Percentiles rank a stretch among this genome's conserved stretches.
These are phyloP conservation scores for Saccharum hybrid DNA, from an alignment of 202 grass and related monocot genomes.

Conservation along the genomic window DNA sequence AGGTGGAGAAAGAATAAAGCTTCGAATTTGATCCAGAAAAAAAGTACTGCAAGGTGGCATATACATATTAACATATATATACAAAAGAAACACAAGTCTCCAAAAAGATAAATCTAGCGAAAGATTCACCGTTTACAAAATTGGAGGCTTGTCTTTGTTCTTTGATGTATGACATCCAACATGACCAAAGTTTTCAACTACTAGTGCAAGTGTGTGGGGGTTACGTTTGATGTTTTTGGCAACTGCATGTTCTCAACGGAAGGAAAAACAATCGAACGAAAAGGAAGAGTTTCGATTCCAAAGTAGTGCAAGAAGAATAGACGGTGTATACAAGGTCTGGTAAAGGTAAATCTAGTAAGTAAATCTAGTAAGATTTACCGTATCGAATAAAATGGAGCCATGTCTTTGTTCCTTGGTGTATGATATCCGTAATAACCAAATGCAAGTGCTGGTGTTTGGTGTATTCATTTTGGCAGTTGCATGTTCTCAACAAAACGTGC, in stretches of 20 bases:
- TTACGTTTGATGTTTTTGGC: neutral
- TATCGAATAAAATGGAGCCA: too few relatives aligned
- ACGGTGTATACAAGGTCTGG: neutral
- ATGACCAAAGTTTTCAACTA: neutral
- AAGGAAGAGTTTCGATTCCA: neutral
- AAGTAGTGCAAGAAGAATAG: neutral
- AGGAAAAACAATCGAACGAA: neutral
- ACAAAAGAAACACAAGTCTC: neutral
- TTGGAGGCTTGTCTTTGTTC: neutral
- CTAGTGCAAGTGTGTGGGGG: neutral
- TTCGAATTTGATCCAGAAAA: slow-evolving; percentile 15
- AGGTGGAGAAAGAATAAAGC: slow-evolving; percentile 32
- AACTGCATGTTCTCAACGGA: neutral
- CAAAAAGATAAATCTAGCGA: too few relatives aligned
- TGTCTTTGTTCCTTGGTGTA: too few relatives aligned
- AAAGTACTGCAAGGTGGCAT: neutral
- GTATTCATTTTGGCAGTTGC: too few relatives aligned
- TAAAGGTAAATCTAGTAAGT: neutral
- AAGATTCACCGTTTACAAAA: neutral
- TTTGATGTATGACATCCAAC: neutral
- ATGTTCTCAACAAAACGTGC: too few relatives aligned
- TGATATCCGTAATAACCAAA: too few relatives aligned
- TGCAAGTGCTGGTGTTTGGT: too few relatives aligned
- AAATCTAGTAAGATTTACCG: neutral
- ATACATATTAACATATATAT: neutral